Percentiles rank a stretch among this genome's conserved stretches.
Evolutionary conservation across 139 green algal genomes (phyloP).

Genomic region (Chlorella sp.): DNA sequence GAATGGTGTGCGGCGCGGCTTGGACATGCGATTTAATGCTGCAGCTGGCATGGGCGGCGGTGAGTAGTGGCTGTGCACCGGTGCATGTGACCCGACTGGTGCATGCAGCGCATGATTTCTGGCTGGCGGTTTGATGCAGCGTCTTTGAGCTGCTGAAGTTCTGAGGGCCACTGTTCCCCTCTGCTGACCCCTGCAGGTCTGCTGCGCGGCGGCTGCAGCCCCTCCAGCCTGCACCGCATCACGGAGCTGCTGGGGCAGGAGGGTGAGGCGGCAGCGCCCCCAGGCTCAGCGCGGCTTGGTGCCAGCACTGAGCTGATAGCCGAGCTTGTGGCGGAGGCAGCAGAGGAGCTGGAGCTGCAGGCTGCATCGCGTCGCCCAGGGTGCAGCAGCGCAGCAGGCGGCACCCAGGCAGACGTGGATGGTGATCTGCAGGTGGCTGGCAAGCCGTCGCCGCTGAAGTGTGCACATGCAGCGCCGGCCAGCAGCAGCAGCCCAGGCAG

Average conservation of each 20-base stretch:
- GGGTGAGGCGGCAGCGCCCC: background rate
- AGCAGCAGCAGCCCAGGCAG: slow-evolving; percentile 19
- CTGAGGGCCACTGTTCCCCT: too few species aligned
- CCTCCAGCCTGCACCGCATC: slow-evolving; percentile 18
- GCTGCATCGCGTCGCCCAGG: background rate
- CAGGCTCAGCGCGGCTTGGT: too few species aligned
- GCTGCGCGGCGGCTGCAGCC: background rate
- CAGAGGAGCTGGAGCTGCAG: background rate
- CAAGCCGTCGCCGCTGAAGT: slow-evolving; percentile 24
- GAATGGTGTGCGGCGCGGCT: background rate
- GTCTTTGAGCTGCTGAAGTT: background rate
- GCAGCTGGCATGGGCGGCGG: background rate
- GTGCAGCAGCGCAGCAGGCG: too few species aligned
- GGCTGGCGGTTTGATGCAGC: background rate
- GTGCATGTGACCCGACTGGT: background rate
- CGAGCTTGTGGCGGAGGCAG: slow-evolving; percentile 13
- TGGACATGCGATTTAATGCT: slow-evolving; percentile 9
- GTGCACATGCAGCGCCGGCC: background rate
- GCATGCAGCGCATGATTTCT: too few species aligned
- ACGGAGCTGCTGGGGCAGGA: slow-evolving; percentile 1
- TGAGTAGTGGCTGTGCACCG: background rate
- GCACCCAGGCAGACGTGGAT: background rate
- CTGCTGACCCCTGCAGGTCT: background rate
- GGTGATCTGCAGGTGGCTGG: too few species aligned
- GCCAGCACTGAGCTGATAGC: background rate